phyloP scores from a whole-genome alignment of 805 yeast genomes.

The Torulaspora gathmanii region DNA sequence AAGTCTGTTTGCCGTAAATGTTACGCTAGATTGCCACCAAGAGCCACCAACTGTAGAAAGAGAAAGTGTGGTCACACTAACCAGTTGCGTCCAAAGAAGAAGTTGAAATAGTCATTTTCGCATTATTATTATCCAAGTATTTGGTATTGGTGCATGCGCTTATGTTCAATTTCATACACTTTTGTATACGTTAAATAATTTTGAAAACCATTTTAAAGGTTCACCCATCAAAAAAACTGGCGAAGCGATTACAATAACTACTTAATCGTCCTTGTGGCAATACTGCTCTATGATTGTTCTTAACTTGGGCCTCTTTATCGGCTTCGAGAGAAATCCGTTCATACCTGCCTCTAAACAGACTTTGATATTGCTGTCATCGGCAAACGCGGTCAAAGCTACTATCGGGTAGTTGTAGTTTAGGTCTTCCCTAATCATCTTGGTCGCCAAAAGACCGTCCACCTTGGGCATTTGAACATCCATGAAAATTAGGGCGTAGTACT shows the following conservation, averaged over 20 bases:
- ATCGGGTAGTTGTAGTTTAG: conserved; percentile 65
- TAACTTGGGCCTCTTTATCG: conserved; percentile 68
- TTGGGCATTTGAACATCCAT: conserved; percentile 99
- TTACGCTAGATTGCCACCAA: conserved; percentile 99
- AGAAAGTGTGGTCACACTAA: conserved; percentile 99
- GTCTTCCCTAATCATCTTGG: conserved; percentile 63
- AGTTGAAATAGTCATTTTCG: conserved; percentile 76
- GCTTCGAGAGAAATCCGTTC: conserved; percentile 87
- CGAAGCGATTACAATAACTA: neutral
- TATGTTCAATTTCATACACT: conserved; percentile 14
- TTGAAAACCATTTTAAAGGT: conserved; percentile 15
- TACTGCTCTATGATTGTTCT: conserved; percentile 46
- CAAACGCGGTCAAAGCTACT: conserved; percentile 92
- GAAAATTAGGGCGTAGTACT: conserved; percentile 65
- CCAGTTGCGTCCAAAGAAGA: conserved; percentile 99
- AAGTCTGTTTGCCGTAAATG: conserved; percentile 99
- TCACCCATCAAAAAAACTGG: conserved; percentile 1
- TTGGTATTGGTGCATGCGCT: conserved; percentile 13
- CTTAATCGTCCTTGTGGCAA: conserved; percentile 16
- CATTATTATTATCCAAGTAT: conserved; percentile 13
- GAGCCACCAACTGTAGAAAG: conserved; percentile 99
- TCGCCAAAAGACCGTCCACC: conserved; percentile 83
- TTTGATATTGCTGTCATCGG: conserved; percentile 83
- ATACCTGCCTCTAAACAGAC: conserved; percentile 87
- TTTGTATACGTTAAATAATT: conserved; percentile 18